Evolutionary conservation across 2,329 filamentous ascomycete species (phyloP).

Genomic region (Ascochyta pisi): DNA sequence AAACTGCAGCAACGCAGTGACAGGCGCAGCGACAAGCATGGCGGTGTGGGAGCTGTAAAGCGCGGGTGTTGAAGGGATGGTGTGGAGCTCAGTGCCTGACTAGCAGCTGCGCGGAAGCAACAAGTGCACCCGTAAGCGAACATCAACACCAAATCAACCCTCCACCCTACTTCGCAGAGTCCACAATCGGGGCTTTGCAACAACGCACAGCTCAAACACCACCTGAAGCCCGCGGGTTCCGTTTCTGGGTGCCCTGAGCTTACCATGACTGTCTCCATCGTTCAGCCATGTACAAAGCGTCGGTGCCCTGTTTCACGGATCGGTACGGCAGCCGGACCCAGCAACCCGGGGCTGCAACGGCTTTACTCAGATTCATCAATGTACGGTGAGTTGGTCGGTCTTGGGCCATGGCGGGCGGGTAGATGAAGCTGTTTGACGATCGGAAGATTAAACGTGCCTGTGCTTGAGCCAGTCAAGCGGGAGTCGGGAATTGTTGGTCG

Average conservation of each 20-base stretch:
- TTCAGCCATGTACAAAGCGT: not conserved
- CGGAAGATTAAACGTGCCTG: not conserved
- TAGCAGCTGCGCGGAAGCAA: conserved; percentile 5
- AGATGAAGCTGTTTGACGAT: not conserved
- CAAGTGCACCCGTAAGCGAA: conserved; percentile 20
- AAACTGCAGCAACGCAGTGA: conserved; percentile 19
- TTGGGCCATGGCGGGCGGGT: conserved; percentile 1
- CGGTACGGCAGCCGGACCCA: conserved; percentile 3
- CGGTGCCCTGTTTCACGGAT: conserved; percentile 16
- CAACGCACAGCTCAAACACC: not conserved
- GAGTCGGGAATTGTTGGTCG: conserved; percentile 12
- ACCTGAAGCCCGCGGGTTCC: conserved; percentile 1
- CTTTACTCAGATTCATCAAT: conserved; percentile 12
- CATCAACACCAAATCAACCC: not conserved
- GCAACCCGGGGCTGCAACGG: conserved; percentile 4
- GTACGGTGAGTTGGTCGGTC: conserved; percentile 13
- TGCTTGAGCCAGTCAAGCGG: conserved; percentile 18
- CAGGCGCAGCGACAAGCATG: conserved; percentile 15
- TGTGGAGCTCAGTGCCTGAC: conserved; percentile 16
- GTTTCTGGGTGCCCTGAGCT: not conserved
- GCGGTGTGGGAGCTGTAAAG: conserved; percentile 16
- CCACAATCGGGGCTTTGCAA: conserved; percentile 6
- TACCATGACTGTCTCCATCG: not conserved
- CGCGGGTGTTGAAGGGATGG: conserved; percentile 13
- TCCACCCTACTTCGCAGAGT: not conserved